Conservation (phyloP, 1,139 yeast genomes). For the Diutina catenulata region DNA sequence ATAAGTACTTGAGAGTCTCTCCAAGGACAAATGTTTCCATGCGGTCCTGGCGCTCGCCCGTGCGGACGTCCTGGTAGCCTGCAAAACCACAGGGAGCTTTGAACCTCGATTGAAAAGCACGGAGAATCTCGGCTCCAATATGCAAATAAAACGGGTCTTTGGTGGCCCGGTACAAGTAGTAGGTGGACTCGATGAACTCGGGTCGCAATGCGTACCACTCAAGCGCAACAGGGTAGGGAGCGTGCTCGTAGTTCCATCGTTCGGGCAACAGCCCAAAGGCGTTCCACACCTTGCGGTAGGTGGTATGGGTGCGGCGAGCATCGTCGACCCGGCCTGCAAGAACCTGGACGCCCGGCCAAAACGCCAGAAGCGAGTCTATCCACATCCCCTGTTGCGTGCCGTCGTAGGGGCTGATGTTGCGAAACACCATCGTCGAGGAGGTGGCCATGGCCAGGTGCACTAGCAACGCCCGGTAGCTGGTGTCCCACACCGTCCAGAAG, state of each 20-base stretch:
- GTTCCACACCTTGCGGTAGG: conserved; percentile 74
- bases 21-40: conserved; percentile 90
- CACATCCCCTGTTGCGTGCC: conserved; percentile 41
- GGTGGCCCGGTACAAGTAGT: conserved; percentile 74
- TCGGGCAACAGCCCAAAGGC: conserved; percentile 77
- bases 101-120: conserved; percentile 40
- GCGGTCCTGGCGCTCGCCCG: conserved; percentile 56
- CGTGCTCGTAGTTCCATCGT: conserved; percentile 44
- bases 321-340: conserved; percentile 62
- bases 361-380: conserved; percentile 83
- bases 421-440: conserved; percentile 45
- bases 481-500: conserved; percentile 48
- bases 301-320: conserved; percentile 51
- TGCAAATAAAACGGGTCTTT: conserved; percentile 73
- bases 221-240: conserved; percentile 28
- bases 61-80: conserved; percentile 61
- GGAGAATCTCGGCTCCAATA: conserved; percentile 55
- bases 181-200: conserved; percentile 82
- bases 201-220: conserved; percentile 95
- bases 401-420: conserved; percentile 39
- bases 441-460: conserved; percentile 25
- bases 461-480: conserved; percentile 47
- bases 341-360: conserved; percentile 79
- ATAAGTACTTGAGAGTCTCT: conserved; percentile 79
- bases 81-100: conserved; percentile 67